Conservation (phyloP, 495 filamentous ascomycete genomes). For the Neurospora sp. region DNA sequence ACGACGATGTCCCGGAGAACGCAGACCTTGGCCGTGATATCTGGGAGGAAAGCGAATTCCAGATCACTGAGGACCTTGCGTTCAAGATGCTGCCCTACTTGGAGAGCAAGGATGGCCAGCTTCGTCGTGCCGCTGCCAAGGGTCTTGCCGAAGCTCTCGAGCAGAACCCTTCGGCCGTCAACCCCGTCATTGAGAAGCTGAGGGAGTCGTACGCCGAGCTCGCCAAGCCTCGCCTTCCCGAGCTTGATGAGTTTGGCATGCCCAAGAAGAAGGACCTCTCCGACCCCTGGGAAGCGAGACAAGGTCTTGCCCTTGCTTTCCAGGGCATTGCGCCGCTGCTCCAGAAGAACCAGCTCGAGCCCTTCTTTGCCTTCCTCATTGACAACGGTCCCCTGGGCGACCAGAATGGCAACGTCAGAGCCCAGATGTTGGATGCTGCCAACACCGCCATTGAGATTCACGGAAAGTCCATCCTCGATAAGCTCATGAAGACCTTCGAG, state of each 20-base stretch:
- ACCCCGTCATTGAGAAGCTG: conserved; percentile 49
- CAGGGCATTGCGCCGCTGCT: conserved; percentile 65
- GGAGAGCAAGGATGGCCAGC: conserved; percentile 62
- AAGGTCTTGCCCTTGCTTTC: conserved; percentile 81
- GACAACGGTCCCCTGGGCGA: conserved; percentile 76
- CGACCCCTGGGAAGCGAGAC: conserved; percentile 84
- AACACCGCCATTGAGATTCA: conserved; percentile 68
- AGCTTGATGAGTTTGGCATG: conserved; percentile 89
- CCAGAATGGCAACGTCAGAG: conserved; percentile 60
- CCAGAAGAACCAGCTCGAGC: conserved; percentile 55
- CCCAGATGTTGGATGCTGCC: conserved; percentile 90
- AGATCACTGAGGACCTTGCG: conserved; percentile 52
- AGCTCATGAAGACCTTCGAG: conserved; percentile 87
- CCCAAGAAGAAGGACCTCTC: conserved; percentile 69
- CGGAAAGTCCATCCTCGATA: conserved; percentile 71
- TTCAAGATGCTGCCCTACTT: conserved; percentile 67
- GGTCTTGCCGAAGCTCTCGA: conserved; percentile 66
- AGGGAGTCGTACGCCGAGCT: conserved; percentile 61
- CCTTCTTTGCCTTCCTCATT: conserved; percentile 76
- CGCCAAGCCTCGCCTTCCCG: conserved; percentile 68
- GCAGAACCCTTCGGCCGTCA: conserved; percentile 36
- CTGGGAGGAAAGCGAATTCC: conserved; percentile 86
- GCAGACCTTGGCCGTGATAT: conserved; percentile 72
- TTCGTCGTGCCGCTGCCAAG: conserved; percentile 74
- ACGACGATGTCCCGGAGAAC: conserved; percentile 87